phyloP scores from a whole-genome alignment of 768 basidiomycete species.

The Rhizopogon vesiculosus region DNA sequence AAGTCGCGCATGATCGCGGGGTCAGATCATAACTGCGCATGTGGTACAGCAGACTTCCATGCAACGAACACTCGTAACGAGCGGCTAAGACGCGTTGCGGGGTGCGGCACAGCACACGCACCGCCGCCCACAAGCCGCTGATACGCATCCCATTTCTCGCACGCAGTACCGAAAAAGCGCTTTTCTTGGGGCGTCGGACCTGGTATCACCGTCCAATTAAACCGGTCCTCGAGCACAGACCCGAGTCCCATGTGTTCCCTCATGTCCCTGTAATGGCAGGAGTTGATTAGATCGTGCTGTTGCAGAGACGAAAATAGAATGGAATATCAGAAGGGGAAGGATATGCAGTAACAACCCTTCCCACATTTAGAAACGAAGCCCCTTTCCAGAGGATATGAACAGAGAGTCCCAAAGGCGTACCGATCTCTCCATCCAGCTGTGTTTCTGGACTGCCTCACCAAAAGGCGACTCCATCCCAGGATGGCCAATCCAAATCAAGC shows the following conservation, averaged over 20 bases:
- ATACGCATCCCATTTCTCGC: conserved; percentile 45
- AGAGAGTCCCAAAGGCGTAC: background rate
- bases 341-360: background rate
- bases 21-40: background rate
- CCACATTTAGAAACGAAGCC: background rate
- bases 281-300: conserved; percentile 1
- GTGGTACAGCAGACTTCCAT: conserved; percentile 40
- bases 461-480: background rate
- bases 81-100: conserved; percentile 40
- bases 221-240: conserved; percentile 40
- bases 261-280: conserved; percentile 50
- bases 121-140: background rate
- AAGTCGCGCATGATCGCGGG: too few relatives aligned
- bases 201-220: conserved; percentile 42
- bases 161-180: conserved; percentile 52
- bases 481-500: too few relatives aligned
- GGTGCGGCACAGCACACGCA: background rate
- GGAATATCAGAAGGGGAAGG: background rate
- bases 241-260: conserved; percentile 49
- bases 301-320: background rate
- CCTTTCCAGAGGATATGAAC: background rate
- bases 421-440: background rate
- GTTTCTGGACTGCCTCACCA: background rate
- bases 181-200: conserved; percentile 43
- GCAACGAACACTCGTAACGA: conserved; percentile 51